These are phyloP conservation scores for Osmanthus fragrans DNA, from an alignment of 257 asterid species.

Conservation along the genomic window DNA sequence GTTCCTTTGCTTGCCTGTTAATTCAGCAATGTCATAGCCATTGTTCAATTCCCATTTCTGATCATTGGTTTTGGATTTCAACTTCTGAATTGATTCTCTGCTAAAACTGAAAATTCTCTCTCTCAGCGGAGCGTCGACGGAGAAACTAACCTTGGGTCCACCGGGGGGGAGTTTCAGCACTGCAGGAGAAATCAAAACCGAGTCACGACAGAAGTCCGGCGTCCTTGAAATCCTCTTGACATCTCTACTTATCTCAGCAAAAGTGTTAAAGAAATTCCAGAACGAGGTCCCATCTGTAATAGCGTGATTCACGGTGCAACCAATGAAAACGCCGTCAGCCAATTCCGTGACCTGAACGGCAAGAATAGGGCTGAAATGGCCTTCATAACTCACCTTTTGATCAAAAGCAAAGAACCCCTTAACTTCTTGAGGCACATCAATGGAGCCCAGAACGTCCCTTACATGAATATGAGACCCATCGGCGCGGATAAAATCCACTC, in stretches of 20 bases:
- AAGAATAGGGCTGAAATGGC: slow-evolving; percentile 34
- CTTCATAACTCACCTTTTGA: slow-evolving; percentile 30
- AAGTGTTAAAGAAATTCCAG: slow-evolving; percentile 52
- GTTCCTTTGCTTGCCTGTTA: slow-evolving; percentile 10
- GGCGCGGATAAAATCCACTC: slow-evolving; percentile 41
- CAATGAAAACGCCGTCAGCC: slow-evolving; percentile 34
- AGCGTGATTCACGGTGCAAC: slow-evolving; percentile 38
- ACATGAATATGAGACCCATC: slow-evolving; percentile 26
- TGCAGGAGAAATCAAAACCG: slow-evolving; percentile 9
- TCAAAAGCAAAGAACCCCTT: slow-evolving; percentile 39
- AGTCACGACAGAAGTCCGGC: slow-evolving; percentile 13
- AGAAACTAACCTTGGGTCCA: slow-evolving; percentile 7
- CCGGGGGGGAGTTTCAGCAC: slow-evolving; percentile 9
- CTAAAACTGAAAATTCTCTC: slow-evolving; percentile 19
- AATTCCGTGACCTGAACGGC: slow-evolving; percentile 45
- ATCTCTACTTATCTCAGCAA: slow-evolving; percentile 38
- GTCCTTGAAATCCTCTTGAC: slow-evolving; percentile 28
- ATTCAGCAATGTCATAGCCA: not conserved
- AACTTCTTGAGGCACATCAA: slow-evolving; percentile 26
- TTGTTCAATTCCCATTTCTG: slow-evolving; percentile 1
- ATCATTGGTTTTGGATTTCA: not conserved
- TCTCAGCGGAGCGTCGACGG: slow-evolving; percentile 1
- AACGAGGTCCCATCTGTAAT: slow-evolving; percentile 54
- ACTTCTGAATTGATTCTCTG: slow-evolving; percentile 14
- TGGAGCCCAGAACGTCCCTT: slow-evolving; percentile 15